These are phyloP conservation scores for Cystobasidiaceae sp. DNA, from an alignment of 1,284 basidiomycete species.

Conservation along the genomic window DNA sequence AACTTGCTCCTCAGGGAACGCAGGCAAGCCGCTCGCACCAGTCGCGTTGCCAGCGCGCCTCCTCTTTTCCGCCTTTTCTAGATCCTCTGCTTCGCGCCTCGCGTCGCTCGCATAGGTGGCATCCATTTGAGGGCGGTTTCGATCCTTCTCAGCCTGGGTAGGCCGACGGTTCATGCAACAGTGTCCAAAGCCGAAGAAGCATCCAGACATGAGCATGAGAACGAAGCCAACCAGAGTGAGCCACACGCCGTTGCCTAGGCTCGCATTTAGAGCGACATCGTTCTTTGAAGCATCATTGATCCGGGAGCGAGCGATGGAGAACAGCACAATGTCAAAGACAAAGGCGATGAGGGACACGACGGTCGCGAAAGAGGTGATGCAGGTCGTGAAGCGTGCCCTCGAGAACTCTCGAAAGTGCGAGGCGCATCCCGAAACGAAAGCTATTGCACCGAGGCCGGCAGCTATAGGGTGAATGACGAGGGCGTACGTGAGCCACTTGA, in stretches of 20 bases:
- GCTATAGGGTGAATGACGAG: slow-evolving; percentile 41
- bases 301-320: slow-evolving; percentile 39
- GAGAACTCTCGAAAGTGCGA: slow-evolving; percentile 34
- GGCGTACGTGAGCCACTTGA: slow-evolving; percentile 41
- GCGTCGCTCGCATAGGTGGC: slow-evolving; percentile 8
- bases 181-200: slow-evolving; percentile 37
- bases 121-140: slow-evolving; percentile 12
- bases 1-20: slow-evolving; percentile 29
- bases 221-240: slow-evolving; percentile 40
- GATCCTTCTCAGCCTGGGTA: slow-evolving; percentile 14
- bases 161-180: slow-evolving; percentile 20
- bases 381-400: slow-evolving; percentile 37
- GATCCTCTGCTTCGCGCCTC: slow-evolving; percentile 9
- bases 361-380: slow-evolving; percentile 39
- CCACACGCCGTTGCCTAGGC: slow-evolving; percentile 39
- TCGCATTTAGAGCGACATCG: slow-evolving; percentile 28
- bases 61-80: slow-evolving; percentile 10
- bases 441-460: slow-evolving; percentile 36
- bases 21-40: slow-evolving; percentile 12
- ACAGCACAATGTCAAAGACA: slow-evolving; percentile 40
- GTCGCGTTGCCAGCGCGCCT: neutral
- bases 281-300: slow-evolving; percentile 34
- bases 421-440: slow-evolving; percentile 35
- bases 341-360: slow-evolving; percentile 39
- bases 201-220: slow-evolving; percentile 35